Evolutionary conservation across 768 basidiomycete genomes (phyloP), one percentile per base, ranked within the genome.

Genomic region (Panaeolus papilionaceus): DNA sequence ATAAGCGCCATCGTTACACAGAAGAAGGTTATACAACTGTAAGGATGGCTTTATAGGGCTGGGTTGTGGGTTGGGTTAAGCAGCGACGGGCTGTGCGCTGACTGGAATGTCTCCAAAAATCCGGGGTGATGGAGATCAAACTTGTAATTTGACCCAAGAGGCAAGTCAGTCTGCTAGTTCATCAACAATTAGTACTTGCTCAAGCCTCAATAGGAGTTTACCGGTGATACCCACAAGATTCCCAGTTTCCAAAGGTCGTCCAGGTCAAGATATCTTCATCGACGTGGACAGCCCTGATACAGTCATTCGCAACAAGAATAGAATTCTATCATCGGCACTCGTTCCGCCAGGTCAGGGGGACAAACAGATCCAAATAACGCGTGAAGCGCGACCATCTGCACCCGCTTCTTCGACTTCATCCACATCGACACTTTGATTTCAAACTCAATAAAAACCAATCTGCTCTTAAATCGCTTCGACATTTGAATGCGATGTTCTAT

Each of bases 1-100:
- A 73, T 72, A 33, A 70, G 62, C 72, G 54, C 54, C 54, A 58
- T 58, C 20, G 47, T 26, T 51, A 12, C 47, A 51, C 18, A 23
- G 20, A 26, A 51, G 47, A 26, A 23, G 1, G 47, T 51, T 18
- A 0, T 18, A 26, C 9, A 9, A 20, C 47, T 11, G 4, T 9
- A 9, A 3, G 23, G 12, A 51, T 51, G 20, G 47, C 23, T 51
- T 51, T 51, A 51, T 51, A 51, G 20, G 26, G 9, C 3, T 2
- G 23, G 20, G 12, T 26, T 23, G 47, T 9, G 20, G 47, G 18
- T 0, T 23, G 47, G 23, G 47, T n/a, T 26, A 26, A 51, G 12
- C 20, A 23, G 18, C 20, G 47, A 51, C 47, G 47, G 47, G 47
- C 47, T 51, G 47, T 51, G 47, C 47, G 26, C 47, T 14, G 3